Conservation (phyloP, 2,329 filamentous ascomycete genomes). For the Pseudocercospora crystallina region DNA sequence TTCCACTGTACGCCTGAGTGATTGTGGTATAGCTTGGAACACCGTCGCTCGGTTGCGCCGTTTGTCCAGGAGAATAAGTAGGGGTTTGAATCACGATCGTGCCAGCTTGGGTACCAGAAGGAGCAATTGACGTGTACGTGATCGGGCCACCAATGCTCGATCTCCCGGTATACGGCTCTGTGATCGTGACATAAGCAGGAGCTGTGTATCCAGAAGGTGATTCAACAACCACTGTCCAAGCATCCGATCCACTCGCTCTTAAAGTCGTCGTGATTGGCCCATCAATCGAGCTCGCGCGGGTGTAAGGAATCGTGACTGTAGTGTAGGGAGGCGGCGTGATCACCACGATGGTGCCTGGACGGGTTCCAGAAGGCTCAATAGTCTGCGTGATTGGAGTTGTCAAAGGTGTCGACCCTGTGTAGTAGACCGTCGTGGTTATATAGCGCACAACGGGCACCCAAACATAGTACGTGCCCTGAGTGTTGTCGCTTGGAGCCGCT, state of each 20-base stretch:
- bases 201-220: slow-evolving; percentile 10
- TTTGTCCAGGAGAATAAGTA: slow-evolving; percentile 1
- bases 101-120: slow-evolving; percentile 1
- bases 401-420: slow-evolving; percentile 6
- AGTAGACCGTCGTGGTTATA: slow-evolving; percentile 8
- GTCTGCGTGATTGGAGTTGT: slow-evolving; percentile 9
- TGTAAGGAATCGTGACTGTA: slow-evolving; percentile 9
- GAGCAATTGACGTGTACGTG: slow-evolving; percentile 3
- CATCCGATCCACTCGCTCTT: slow-evolving; percentile 8
- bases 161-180: background rate
- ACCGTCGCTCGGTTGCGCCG: background rate
- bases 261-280: slow-evolving; percentile 12
- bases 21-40: slow-evolving; percentile 4
- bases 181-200: slow-evolving; percentile 6
- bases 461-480: slow-evolving; percentile 8
- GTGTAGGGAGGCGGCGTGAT: slow-evolving; percentile 13
- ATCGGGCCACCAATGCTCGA: slow-evolving; percentile 1
- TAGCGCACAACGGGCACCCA: slow-evolving; percentile 5
- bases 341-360: slow-evolving; percentile 14
- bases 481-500: slow-evolving; percentile 5
- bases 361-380: slow-evolving; percentile 13
- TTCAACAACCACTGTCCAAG: slow-evolving; percentile 8
- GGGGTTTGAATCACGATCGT: slow-evolving; percentile 10
- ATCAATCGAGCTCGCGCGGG: slow-evolving; percentile 4
- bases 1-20: slow-evolving; percentile 11